These are phyloP conservation scores for Aegilops tauschii DNA, from an alignment of 176 grass and related monocot genomes.

Conservation along the genomic window DNA sequence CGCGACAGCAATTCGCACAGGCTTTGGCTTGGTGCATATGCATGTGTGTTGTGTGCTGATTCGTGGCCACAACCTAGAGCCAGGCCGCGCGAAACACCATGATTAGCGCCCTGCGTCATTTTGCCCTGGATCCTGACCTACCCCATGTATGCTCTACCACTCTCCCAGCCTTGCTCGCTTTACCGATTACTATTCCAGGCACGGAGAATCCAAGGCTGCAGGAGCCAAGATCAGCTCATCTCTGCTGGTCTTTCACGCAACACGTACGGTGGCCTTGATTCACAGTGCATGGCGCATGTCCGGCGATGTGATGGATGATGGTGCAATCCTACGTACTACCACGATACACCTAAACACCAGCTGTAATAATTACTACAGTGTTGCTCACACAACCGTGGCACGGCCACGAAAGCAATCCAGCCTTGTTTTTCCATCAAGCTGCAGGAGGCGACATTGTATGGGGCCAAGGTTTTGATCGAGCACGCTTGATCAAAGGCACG, in stretches of 20 bases:
- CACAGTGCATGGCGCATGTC: neutral
- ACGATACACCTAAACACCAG: neutral
- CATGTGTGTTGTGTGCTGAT: constrained; percentile 19
- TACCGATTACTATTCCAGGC: constrained; percentile 4
- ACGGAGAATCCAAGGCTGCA: constrained; percentile 4
- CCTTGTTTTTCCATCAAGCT: neutral
- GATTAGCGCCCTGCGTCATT: constrained; percentile 57
- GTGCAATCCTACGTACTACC: neutral
- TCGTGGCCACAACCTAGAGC: neutral
- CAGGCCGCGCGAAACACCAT: constrained; percentile 38
- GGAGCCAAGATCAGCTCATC: neutral
- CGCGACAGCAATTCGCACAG: constrained; percentile 21
- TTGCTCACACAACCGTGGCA: neutral
- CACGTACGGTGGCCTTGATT: neutral
- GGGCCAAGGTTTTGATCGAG: neutral
- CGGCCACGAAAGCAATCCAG: neutral
- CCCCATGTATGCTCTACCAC: neutral
- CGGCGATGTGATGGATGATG: neutral
- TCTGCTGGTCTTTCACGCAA: neutral
- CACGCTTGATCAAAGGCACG: constrained; percentile 30
- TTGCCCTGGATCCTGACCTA: constrained; percentile 36
- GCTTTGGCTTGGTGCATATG: constrained; percentile 48
- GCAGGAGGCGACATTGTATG: neutral
- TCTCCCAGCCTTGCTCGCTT: neutral
- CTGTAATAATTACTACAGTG: neutral